Conservation (phyloP, 805 yeast species). For the Soucietia sequanensis region DNA sequence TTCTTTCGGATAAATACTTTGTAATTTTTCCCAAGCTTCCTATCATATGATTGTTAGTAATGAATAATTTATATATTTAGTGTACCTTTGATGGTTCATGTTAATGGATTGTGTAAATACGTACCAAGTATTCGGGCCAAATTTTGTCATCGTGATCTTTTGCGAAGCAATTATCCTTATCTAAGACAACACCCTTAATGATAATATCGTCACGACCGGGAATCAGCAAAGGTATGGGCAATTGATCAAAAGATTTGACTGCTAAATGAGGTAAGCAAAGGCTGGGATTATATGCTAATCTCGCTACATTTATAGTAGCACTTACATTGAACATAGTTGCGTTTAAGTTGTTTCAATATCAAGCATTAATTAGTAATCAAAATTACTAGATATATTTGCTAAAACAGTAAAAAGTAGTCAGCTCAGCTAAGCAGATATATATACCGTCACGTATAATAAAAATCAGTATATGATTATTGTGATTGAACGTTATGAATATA, state of each 20-base stretch:
- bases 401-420: too few relatives aligned
- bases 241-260: slow-evolving; percentile 55
- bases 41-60: too few relatives aligned
- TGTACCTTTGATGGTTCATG: slow-evolving; percentile 1
- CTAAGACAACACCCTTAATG: slow-evolving; percentile 79
- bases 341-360: not conserved
- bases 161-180: slow-evolving; percentile 95
- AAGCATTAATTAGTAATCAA: too few relatives aligned
- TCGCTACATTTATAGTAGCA: slow-evolving; percentile 68
- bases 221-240: slow-evolving; percentile 52
- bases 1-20: slow-evolving; percentile 58
- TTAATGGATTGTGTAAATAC: slow-evolving; percentile 10
- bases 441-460: too few relatives aligned
- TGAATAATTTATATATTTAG: slow-evolving; percentile 8
- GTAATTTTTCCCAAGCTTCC: slow-evolving; percentile 53
- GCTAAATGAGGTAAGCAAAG: slow-evolving; percentile 65
- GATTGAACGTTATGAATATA: too few relatives aligned
- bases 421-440: too few relatives aligned
- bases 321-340: slow-evolving; percentile 65
- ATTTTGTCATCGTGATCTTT: slow-evolving; percentile 74
- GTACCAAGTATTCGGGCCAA: slow-evolving; percentile 65
- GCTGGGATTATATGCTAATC: slow-evolving; percentile 61
- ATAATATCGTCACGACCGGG: slow-evolving; percentile 24
- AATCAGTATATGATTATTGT: too few relatives aligned
- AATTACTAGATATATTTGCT: too few relatives aligned